Conservation (phyloP, 73 alveolate species). For the Blepharisma stoltei region DNA sequence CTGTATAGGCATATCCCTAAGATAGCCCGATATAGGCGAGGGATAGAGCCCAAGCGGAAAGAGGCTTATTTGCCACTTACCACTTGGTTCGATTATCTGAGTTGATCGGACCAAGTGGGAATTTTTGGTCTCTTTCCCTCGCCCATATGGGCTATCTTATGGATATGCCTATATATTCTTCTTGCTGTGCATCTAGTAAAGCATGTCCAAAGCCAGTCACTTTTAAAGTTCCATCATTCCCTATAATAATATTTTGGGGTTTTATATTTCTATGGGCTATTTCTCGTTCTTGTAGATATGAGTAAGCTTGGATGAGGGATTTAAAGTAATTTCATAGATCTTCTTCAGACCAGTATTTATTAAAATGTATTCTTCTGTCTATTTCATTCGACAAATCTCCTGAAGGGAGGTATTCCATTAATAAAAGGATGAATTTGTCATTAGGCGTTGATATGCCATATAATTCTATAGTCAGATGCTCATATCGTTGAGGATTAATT, state of each 20-base stretch:
- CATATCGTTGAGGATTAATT: too few species aligned
- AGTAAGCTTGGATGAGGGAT: conserved; percentile 37
- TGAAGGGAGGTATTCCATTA: neutral
- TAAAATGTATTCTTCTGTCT: neutral
- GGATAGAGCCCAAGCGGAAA: too few species aligned
- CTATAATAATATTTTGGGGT: conserved; percentile 51
- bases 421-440: neutral
- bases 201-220: conserved; percentile 42
- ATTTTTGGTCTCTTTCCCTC: too few species aligned
- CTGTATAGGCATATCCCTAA: conserved; percentile 15
- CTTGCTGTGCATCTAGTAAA: too few species aligned
- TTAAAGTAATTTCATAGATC: neutral
- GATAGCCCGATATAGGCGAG: too few species aligned
- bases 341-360: neutral
- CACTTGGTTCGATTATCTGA: too few species aligned
- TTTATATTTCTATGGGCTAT: conserved; percentile 57
- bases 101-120: too few species aligned
- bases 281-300: conserved; percentile 34
- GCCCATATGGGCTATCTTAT: too few species aligned
- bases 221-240: conserved; percentile 37
- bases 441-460: neutral
- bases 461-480: neutral
- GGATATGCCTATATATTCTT: too few species aligned
- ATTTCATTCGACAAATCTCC: neutral
- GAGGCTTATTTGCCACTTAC: too few species aligned